Evolutionary conservation across 805 yeast genomes (phyloP).

Genomic region (Pichia paraexigua): DNA sequence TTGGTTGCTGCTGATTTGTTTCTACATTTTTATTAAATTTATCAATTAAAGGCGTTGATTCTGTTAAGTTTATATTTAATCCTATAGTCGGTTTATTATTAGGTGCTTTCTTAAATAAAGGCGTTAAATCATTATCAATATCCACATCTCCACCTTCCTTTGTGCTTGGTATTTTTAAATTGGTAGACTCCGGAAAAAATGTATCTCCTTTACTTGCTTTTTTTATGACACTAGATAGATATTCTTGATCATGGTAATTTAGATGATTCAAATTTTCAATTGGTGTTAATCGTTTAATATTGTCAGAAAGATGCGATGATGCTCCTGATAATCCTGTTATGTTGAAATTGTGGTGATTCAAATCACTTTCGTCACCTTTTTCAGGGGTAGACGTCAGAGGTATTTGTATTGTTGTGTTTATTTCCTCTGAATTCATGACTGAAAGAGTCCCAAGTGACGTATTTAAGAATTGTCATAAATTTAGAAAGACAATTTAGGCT

Average conservation of each 20-base stretch:
- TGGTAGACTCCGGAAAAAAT: slow-evolving; percentile 17
- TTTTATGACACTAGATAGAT: slow-evolving; percentile 18
- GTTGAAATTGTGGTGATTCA: background rate
- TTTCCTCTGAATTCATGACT: background rate
- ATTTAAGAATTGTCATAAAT: too few species aligned
- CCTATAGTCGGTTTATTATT: background rate
- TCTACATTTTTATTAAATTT: background rate
- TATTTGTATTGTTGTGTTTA: background rate
- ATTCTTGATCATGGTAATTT: slow-evolving; percentile 3
- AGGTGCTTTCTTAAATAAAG: background rate
- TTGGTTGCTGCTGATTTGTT: background rate
- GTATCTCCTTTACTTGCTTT: slow-evolving; percentile 23
- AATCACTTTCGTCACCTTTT: background rate
- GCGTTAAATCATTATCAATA: slow-evolving; percentile 15
- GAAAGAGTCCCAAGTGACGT: too few species aligned
- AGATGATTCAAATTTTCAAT: slow-evolving; percentile 8
- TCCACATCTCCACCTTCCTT: slow-evolving; percentile 4
- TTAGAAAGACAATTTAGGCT: too few species aligned
- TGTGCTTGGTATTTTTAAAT: background rate
- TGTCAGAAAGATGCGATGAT: slow-evolving; percentile 6
- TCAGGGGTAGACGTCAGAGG: slow-evolving; percentile 2
- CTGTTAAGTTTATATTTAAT: background rate
- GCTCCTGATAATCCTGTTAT: slow-evolving; percentile 2
- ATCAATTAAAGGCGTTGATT: slow-evolving; percentile 2
- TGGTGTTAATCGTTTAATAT: slow-evolving; percentile 8